phyloP scores from a whole-genome alignment of 768 basidiomycete species.

The Boletus eberwhitei region DNA sequence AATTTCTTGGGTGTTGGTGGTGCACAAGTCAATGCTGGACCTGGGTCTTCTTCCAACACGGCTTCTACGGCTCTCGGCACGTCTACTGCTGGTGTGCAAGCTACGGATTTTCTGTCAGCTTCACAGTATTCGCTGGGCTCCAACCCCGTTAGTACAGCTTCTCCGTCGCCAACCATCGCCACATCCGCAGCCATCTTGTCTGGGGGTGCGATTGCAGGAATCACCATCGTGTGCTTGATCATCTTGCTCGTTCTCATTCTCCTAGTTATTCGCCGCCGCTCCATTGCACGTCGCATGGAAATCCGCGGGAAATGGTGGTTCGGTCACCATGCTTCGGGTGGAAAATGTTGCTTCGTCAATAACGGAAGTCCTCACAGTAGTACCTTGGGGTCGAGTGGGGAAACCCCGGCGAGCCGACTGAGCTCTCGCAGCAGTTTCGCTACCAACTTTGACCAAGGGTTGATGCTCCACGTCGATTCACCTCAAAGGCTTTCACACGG shows the following conservation, averaged over 20 bases:
- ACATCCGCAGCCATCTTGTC: constrained; percentile 30
- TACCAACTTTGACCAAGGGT: constrained; percentile 52
- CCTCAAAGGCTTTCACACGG: constrained; percentile 6
- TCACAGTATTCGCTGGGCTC: constrained; percentile 2
- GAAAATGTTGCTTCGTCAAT: constrained; percentile 5
- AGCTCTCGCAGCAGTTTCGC: constrained; percentile 61
- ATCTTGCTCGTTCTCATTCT: constrained; percentile 36
- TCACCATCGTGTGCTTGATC: constrained; percentile 33
- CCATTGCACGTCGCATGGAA: constrained; percentile 39
- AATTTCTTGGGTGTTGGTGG: neutral
- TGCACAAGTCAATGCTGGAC: neutral
- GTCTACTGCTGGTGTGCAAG: neutral
- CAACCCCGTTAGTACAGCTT: constrained; percentile 8
- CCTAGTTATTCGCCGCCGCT: constrained; percentile 46
- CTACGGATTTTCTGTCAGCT: neutral
- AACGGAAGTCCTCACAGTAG: constrained; percentile 8
- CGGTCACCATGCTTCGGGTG: constrained; percentile 14
- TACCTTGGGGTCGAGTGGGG: constrained; percentile 12
- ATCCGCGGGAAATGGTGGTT: constrained; percentile 48
- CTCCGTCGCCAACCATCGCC: constrained; percentile 11
- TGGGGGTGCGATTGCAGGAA: constrained; percentile 46
- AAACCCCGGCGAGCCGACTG: constrained; percentile 20
- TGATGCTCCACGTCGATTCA: constrained; percentile 23
- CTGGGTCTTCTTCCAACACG: neutral
- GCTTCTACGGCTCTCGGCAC: neutral